phyloP scores from a whole-genome alignment of 805 yeast genomes.

The Saccharomyces jurei region DNA sequence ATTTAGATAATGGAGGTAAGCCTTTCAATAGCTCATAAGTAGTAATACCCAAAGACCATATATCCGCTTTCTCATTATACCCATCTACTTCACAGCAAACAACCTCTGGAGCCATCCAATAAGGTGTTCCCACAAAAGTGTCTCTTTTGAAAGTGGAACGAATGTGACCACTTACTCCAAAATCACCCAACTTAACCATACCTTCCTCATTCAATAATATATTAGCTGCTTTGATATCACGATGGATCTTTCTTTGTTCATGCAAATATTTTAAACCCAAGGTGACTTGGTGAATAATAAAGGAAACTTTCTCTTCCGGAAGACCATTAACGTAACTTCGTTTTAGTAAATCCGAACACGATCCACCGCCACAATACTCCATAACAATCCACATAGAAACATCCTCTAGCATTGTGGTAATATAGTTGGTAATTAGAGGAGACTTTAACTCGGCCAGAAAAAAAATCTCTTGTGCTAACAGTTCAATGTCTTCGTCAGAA shows the following conservation, averaged over 20 bases:
- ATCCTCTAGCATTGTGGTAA: slow-evolving; percentile 55
- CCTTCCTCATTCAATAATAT: slow-evolving; percentile 66
- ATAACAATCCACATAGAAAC: slow-evolving; percentile 78
- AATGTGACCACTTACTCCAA: slow-evolving; percentile 86
- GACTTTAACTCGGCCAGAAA: slow-evolving; percentile 60
- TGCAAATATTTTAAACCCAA: slow-evolving; percentile 74
- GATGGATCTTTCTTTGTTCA: slow-evolving; percentile 64
- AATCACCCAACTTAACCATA: slow-evolving; percentile 75
- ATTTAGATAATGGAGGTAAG: slow-evolving; percentile 65
- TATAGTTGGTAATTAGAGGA: slow-evolving; percentile 59
- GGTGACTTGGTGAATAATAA: slow-evolving; percentile 54
- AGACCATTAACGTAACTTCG: slow-evolving; percentile 24
- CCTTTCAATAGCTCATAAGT: slow-evolving; percentile 80
- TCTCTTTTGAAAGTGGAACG: slow-evolving; percentile 54
- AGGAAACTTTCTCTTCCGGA: slow-evolving; percentile 45
- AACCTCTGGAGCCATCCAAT: slow-evolving; percentile 99
- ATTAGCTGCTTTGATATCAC: slow-evolving; percentile 89
- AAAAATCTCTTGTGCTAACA: slow-evolving; percentile 67
- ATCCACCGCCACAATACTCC: slow-evolving; percentile 96
- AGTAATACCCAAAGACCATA: slow-evolving; percentile 95
- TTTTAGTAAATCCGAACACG: slow-evolving; percentile 69
- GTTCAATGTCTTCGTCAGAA: slow-evolving; percentile 64
- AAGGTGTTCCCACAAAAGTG: slow-evolving; percentile 92
- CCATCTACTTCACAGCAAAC: slow-evolving; percentile 45
- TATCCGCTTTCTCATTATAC: slow-evolving; percentile 80